These are phyloP conservation scores for Hypoxylon intermedium DNA, from an alignment of 495 filamentous ascomycete species.

Conservation along the genomic window DNA sequence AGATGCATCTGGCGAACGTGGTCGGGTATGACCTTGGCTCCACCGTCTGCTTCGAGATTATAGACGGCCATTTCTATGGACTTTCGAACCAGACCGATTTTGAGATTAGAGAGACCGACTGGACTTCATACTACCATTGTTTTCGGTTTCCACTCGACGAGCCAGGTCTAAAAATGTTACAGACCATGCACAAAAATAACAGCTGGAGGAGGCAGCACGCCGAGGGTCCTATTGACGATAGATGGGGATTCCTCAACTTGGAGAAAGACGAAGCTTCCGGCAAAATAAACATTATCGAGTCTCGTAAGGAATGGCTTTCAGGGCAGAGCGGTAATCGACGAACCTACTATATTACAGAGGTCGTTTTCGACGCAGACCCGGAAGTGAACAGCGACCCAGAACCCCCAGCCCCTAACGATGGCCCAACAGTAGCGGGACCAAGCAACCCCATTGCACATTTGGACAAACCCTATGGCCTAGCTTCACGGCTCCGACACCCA, in stretches of 20 bases:
- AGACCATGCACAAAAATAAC: slow-evolving; percentile 47
- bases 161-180: slow-evolving; percentile 39
- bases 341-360: slow-evolving; percentile 70
- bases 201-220: slow-evolving; percentile 72
- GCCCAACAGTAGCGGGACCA: background rate
- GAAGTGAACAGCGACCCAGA: slow-evolving; percentile 5
- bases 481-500: slow-evolving; percentile 46
- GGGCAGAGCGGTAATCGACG: slow-evolving; percentile 67
- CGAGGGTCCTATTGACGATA: slow-evolving; percentile 79
- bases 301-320: slow-evolving; percentile 72
- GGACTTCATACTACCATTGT: slow-evolving; percentile 75
- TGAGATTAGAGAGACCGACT: slow-evolving; percentile 70
- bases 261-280: slow-evolving; percentile 68
- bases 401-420: background rate
- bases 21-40: slow-evolving; percentile 70
- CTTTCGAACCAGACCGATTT: slow-evolving; percentile 71
- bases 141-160: slow-evolving; percentile 62
- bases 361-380: slow-evolving; percentile 54
- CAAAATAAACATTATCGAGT: slow-evolving; percentile 69
- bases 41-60: slow-evolving; percentile 75
- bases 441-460: slow-evolving; percentile 1
- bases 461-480: slow-evolving; percentile 50
- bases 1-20: slow-evolving; percentile 59
- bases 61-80: slow-evolving; percentile 72
- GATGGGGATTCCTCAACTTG: slow-evolving; percentile 73